phyloP scores from a whole-genome alignment of 164 flowering plant genomes.

The Pachysandra terminalis region DNA sequence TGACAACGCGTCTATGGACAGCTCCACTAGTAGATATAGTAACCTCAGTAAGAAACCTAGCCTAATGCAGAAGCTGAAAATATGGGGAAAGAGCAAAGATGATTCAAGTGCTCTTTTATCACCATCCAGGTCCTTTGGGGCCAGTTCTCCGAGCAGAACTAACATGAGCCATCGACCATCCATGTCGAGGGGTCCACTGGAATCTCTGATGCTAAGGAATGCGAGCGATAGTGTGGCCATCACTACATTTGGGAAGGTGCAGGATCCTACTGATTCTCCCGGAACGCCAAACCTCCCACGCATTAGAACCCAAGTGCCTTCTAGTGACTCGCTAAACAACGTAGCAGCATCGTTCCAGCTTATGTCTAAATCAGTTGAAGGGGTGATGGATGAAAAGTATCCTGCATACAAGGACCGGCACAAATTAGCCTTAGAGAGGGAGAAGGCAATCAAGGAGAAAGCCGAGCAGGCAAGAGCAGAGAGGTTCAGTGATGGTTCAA shows the following conservation, averaged over 20 bases:
- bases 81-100: conserved; percentile 87
- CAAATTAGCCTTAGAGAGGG: conserved; percentile 85
- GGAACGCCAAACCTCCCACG: conserved; percentile 53
- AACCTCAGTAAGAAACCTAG: conserved; percentile 72
- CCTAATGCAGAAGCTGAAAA: conserved; percentile 85
- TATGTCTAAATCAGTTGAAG: conserved; percentile 92
- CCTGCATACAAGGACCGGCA: conserved; percentile 92
- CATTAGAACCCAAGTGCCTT: conserved; percentile 39
- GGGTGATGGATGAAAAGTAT: conserved; percentile 79
- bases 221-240: conserved; percentile 83
- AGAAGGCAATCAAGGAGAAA: conserved; percentile 78
- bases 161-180: conserved; percentile 50
- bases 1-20: conserved; percentile 82
- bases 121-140: conserved; percentile 73
- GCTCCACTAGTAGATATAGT: conserved; percentile 69
- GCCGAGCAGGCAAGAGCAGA: conserved; percentile 85
- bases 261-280: conserved; percentile 48
- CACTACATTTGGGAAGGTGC: conserved; percentile 71
- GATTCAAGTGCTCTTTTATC: conserved; percentile 71
- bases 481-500: conserved; percentile 54
- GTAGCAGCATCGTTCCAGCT: conserved; percentile 79
- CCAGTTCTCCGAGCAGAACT: conserved; percentile 60
- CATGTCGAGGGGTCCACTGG: conserved; percentile 71
- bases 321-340: conserved; percentile 55
- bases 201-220: conserved; percentile 82